Percentiles rank a stretch among this genome's conserved stretches.
These are phyloP conservation scores for Rosa persica DNA, from an alignment of 306 rosid genomes.

Conservation along the genomic window DNA sequence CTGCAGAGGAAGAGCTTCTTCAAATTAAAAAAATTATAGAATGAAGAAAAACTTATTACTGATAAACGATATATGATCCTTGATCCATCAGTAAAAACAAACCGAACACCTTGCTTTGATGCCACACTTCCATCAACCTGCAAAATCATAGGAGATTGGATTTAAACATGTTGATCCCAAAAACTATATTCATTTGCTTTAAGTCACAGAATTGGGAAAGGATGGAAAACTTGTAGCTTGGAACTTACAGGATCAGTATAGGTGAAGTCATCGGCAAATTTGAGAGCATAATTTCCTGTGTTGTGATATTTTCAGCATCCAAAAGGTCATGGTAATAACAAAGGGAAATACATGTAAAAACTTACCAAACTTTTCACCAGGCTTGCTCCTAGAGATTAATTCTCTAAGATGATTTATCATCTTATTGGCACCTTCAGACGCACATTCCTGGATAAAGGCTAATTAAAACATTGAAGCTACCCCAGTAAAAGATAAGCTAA, in stretches of 20 bases:
- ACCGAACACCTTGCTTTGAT: slow-evolving; percentile 92
- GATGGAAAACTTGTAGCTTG: slow-evolving; percentile 15
- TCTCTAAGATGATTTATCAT: slow-evolving; percentile 79
- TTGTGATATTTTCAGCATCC: slow-evolving; percentile 21
- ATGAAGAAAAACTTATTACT: slow-evolving; percentile 43
- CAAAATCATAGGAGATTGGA: slow-evolving; percentile 6
- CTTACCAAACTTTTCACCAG: slow-evolving; percentile 85
- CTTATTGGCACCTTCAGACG: slow-evolving; percentile 85
- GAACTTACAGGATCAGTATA: slow-evolving; percentile 89
- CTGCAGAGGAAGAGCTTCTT: not conserved
- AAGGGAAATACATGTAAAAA: slow-evolving; percentile 17
- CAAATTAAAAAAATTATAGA: not conserved
- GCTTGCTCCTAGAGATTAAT: slow-evolving; percentile 54
- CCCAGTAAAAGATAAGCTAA: slow-evolving; percentile 15
- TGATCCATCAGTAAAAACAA: slow-evolving; percentile 93
- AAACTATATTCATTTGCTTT: slow-evolving; percentile 18
- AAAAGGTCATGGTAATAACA: slow-evolving; percentile 13
- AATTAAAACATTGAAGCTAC: slow-evolving; percentile 19
- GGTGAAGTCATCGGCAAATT: slow-evolving; percentile 82
- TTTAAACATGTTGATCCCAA: slow-evolving; percentile 12
- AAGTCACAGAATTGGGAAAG: slow-evolving; percentile 8
- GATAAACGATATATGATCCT: slow-evolving; percentile 95
- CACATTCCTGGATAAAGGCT: slow-evolving; percentile 73
- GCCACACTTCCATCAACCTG: slow-evolving; percentile 91
- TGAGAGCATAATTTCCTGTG: slow-evolving; percentile 78